Percentiles rank a stretch among this genome's conserved stretches.
These are phyloP conservation scores for Mycena vitilis DNA, from an alignment of 768 basidiomycete species.

Conservation along the genomic window DNA sequence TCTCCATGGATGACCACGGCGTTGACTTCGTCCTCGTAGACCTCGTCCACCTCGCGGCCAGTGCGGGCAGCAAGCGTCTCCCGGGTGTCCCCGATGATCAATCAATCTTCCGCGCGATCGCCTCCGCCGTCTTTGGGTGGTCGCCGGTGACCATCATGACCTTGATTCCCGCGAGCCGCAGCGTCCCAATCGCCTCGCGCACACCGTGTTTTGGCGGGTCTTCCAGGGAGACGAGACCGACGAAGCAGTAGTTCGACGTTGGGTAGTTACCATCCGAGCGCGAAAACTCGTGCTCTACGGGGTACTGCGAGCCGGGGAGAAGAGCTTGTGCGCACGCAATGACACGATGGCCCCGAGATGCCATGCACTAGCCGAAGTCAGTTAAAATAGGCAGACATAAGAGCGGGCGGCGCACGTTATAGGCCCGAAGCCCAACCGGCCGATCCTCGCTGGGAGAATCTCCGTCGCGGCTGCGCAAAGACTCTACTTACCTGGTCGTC, in stretches of 20 bases:
- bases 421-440: constrained; percentile 55
- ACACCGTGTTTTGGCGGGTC: constrained; percentile 81
- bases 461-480: constrained; percentile 27
- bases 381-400: neutral
- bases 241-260: constrained; percentile 67
- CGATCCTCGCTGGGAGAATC: constrained; percentile 35
- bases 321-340: constrained; percentile 77
- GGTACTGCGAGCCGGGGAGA: constrained; percentile 62
- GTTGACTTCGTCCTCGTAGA: constrained; percentile 76
- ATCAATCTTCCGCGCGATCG: constrained; percentile 80
- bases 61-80: constrained; percentile 70
- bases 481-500: constrained; percentile 29
- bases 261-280: constrained; percentile 68
- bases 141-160: constrained; percentile 85
- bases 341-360: constrained; percentile 79
- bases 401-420: constrained; percentile 59
- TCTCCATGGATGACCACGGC: constrained; percentile 76
- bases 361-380: constrained; percentile 67
- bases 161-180: constrained; percentile 78
- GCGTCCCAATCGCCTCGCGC: constrained; percentile 76
- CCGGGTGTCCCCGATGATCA: constrained; percentile 74
- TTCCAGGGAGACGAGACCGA: constrained; percentile 74
- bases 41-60: constrained; percentile 62
- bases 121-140: constrained; percentile 80
- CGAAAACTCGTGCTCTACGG: constrained; percentile 61